Percentiles rank a stretch among this genome's conserved stretches.
These are phyloP conservation scores for Hsuehochloa calcarea DNA, from an alignment of 176 grass and related monocot species.

Conservation along the genomic window DNA sequence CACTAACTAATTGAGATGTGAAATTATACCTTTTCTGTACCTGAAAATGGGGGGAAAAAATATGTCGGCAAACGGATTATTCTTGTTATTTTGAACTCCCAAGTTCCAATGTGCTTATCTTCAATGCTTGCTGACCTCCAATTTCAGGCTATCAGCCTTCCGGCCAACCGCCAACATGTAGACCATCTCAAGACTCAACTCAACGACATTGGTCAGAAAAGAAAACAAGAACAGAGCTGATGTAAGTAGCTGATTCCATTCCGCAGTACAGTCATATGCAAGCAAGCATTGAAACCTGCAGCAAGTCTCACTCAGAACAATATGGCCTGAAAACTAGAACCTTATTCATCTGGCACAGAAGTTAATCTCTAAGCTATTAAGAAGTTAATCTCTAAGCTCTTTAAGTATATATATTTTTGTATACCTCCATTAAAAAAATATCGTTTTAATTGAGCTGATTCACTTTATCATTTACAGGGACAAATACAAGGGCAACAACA, in stretches of 20 bases:
- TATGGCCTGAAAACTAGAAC: not conserved
- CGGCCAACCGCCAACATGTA: not conserved
- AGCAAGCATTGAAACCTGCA: not conserved
- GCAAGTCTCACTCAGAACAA: not conserved
- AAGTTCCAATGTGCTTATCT: not conserved
- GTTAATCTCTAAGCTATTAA: not conserved
- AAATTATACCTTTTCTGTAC: not conserved
- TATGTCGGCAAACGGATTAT: not conserved
- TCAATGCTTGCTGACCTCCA: not conserved
- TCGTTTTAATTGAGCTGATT: not conserved
- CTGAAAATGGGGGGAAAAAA: not conserved
- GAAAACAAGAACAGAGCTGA: not conserved
- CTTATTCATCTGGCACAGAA: not conserved
- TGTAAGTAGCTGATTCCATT: not conserved
- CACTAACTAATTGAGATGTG: not conserved
- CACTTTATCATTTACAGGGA: not conserved
- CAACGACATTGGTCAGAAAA: not conserved
- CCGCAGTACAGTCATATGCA: not conserved
- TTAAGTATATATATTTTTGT: not conserved
- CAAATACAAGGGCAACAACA: not conserved
- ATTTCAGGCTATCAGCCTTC: not conserved
- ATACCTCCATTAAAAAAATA: conserved; percentile 1
- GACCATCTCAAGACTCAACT: not conserved
- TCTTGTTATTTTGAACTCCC: not conserved
- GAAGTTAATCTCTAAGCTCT: not conserved